A percentile compares a stretch with the other conserved stretches of the same genome.
Conservation (phyloP, 495 filamentous ascomycete genomes). For the Aspergillus biplanus region DNA sequence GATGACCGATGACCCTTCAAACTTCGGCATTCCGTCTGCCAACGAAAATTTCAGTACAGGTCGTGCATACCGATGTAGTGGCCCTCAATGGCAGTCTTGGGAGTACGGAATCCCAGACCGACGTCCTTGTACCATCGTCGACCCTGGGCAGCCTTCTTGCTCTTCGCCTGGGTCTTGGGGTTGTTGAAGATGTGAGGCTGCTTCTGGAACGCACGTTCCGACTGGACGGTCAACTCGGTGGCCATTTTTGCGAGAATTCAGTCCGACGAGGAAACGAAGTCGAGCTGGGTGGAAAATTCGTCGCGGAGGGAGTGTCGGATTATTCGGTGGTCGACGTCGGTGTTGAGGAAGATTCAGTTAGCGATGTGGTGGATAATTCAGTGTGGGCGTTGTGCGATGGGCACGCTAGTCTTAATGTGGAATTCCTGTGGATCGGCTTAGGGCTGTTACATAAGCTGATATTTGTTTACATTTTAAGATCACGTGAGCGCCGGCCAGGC, state of each 20-base stretch:
- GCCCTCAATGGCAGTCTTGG: conserved; percentile 96
- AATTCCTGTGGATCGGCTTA: conserved; percentile 41
- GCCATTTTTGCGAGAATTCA: conserved; percentile 81
- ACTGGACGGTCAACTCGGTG: conserved; percentile 97
- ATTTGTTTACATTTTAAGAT: conserved; percentile 51
- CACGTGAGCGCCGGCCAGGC: conserved; percentile 28
- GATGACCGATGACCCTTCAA: conserved; percentile 13
- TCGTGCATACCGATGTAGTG: conserved; percentile 92
- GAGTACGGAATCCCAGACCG: conserved; percentile 97
- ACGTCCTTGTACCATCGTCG: conserved; percentile 99
- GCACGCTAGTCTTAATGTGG: conserved; percentile 39
- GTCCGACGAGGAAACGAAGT: conserved; percentile 48
- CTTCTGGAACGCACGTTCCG: conserved; percentile 98
- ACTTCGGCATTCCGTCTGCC: conserved; percentile 26
- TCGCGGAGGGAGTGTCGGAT: conserved; percentile 37
- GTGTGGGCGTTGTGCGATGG: conserved; percentile 45
- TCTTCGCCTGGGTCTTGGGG: conserved; percentile 86
- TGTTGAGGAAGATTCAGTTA: conserved; percentile 48
- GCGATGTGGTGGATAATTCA: conserved; percentile 40
- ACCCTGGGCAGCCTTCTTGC: conserved; percentile 80
- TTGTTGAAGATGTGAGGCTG: conserved; percentile 99
- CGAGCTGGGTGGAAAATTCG: conserved; percentile 41
- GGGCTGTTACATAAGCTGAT: conserved; percentile 37
- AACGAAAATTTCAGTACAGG: conserved; percentile 32
- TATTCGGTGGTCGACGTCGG: conserved; percentile 47